Evolutionary conservation across 768 basidiomycete species (phyloP), one percentile per base, ranked within the genome.

Genomic region (Boletus patriciae): DNA sequence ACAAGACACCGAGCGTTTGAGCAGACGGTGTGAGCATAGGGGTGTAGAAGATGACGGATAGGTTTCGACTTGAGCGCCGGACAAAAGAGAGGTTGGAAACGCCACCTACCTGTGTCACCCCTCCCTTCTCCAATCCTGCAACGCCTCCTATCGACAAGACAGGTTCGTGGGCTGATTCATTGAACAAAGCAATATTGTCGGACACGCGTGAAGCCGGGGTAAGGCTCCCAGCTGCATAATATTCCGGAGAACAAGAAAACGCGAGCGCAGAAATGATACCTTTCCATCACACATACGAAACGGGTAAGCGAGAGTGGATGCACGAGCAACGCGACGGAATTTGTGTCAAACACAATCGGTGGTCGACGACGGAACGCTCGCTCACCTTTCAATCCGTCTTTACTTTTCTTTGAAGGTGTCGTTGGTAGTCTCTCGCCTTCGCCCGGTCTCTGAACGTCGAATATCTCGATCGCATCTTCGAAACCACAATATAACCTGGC

Each of bases 241-340:
- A 74, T 40, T 84, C 84, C 47, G 82, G 80, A 10, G 77, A 74
- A 0, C 85, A 78, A 18, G 84, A 85, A 70, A 97, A 94, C 0
- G 90, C 84, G 6, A 98, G 73, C 1, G 92, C 75, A 5, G 94
- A 94, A 42, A 98, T 80, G 57, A 98, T 92, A 1, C 95, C 94
- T 93, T 49, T 52, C 31, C n/a, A n/a, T n/a, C n/a, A n/a, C n/a
- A n/a, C n/a, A n/a, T n/a, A 16, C 5, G 15, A 16, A 11, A n/a
- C n/a, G n/a, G n/a, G n/a, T n/a, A n/a, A n/a, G n/a, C n/a, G n/a
- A n/a, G n/a, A n/a, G n/a, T n/a, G n/a, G n/a, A n/a, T n/a, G n/a
- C n/a, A n/a, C n/a, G 16, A 5, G 15, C 1, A 4, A 34, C n/a
- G 31, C 7, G 3, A 48, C 5, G 13, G 11, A 46, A 36, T 37